Base-by-base conservation (phyloP, 2,329 filamentous ascomycete species). In the Exophiala spinifera region DNA sequence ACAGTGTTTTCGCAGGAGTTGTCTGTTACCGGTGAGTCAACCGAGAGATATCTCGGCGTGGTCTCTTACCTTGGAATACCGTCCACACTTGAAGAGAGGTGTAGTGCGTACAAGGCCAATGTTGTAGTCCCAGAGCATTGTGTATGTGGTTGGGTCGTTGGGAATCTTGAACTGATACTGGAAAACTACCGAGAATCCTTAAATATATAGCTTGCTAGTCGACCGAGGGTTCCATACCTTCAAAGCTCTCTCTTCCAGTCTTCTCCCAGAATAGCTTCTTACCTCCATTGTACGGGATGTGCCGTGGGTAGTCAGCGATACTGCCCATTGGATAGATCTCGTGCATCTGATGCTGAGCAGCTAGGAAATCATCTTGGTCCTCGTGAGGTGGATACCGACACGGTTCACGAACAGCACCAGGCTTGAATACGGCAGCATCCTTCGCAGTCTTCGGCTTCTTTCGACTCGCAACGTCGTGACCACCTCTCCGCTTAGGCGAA, bases 121-220 rank as follows among this genome's bases (percentile, higher is more conserved):
- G 64, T 95, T 92, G 74, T 96, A 96, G 71, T 99, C 94, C 94
- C 94, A 99, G 83, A 96, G 91, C 57, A 97, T 85, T 1, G 82
- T 83, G 69, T 87, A 91, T 49, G 81, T 77, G 59, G 78, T 79
- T 1, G 85, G 79, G 43, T 87, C 81, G 10, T 79, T 83, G 0
- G 88, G 88, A 3, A 87, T 69, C 62, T 78, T 81, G 76, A 95
- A 96, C 33, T 82, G 84, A 70, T 96, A 97, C 64, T 91, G 84
- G 69, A 91, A 91, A 21, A 90, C 89, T 94, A 59, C 8, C 28
- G 7, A 31, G 28, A 10, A 31, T 31, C 28, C 28, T 10, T 31
- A 31, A 31, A 10, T 31, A 10, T 11, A 31, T 31, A 31, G 28
- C 28, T 31, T 10, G 7, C 8, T 31, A 20, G 8, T 49, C 17